Evolutionary conservation across 257 asterid species (phyloP).

Genomic region (Salvia splendens): DNA sequence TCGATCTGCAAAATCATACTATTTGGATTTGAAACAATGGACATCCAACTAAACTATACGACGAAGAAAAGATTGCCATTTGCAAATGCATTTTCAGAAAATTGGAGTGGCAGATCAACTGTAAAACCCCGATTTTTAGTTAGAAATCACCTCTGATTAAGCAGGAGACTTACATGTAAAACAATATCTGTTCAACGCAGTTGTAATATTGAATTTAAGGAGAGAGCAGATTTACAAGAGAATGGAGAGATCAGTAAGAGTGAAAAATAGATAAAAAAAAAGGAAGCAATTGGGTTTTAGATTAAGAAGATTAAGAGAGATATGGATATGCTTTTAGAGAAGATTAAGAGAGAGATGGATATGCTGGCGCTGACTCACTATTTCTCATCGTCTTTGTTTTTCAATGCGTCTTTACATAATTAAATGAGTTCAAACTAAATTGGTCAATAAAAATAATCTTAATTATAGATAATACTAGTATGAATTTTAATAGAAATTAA

Average conservation of each 20-base stretch:
- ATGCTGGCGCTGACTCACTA: no score
- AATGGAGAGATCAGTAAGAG: neutral
- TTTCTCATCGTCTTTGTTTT: no score
- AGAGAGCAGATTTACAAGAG: constrained; percentile 16
- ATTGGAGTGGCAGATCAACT: constrained; percentile 22
- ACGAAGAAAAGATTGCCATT: neutral
- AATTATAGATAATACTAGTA: no score
- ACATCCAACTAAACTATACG: neutral
- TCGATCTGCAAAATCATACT: neutral
- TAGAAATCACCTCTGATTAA: constrained; percentile 25
- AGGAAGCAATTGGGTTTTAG: no score
- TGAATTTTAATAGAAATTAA: no score
- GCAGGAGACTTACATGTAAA: constrained; percentile 29
- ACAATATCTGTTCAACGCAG: neutral
- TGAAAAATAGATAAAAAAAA: no score
- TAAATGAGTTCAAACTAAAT: no score
- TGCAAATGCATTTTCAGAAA: constrained; percentile 19
- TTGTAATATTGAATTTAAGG: neutral
- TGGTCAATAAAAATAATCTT: no score
- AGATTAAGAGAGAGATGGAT: no score
- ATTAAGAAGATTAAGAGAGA: no score
- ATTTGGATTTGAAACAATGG: neutral
- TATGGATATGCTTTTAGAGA: no score
- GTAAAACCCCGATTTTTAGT: neutral
- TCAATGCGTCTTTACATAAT: no score